Evolutionary conservation across 257 asterid species (phyloP).

Genomic region (Nemophila menziesii): DNA sequence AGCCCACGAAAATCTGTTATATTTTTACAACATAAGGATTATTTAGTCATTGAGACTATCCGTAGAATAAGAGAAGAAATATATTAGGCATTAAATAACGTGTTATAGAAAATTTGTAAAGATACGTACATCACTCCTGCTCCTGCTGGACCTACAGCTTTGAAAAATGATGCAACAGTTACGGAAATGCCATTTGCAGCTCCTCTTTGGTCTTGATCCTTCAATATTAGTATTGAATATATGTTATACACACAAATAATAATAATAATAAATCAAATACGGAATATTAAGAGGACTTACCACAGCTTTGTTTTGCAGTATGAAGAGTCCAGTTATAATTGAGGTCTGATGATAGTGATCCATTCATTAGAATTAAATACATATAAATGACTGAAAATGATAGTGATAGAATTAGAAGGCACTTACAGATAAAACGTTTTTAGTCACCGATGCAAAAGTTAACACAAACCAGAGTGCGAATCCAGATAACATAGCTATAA

Average conservation of each 20-base stretch:
- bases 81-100: too few relatives aligned
- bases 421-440: conserved; percentile 61
- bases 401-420: background rate
- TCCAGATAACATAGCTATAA: conserved; percentile 66
- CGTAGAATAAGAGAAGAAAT: too few relatives aligned
- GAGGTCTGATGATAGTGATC: conserved; percentile 28
- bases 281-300: too few relatives aligned
- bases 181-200: conserved; percentile 82
- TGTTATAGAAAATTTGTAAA: background rate
- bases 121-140: conserved; percentile 68
- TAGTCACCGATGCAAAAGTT: conserved; percentile 51
- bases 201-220: conserved; percentile 82
- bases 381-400: background rate
- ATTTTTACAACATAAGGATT: background rate
- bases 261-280: background rate
- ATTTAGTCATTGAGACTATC: too few relatives aligned
- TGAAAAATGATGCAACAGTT: conserved; percentile 58
- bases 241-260: too few relatives aligned
- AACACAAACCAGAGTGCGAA: conserved; percentile 33
- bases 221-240: conserved; percentile 3
- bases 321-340: conserved; percentile 60
- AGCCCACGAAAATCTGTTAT: conserved; percentile 73
- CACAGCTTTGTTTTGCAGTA: conserved; percentile 75
- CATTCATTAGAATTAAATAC: background rate
- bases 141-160: conserved; percentile 67